phyloP scores from a whole-genome alignment of 768 basidiomycete genomes.

The Pleurotus cornucopiae region DNA sequence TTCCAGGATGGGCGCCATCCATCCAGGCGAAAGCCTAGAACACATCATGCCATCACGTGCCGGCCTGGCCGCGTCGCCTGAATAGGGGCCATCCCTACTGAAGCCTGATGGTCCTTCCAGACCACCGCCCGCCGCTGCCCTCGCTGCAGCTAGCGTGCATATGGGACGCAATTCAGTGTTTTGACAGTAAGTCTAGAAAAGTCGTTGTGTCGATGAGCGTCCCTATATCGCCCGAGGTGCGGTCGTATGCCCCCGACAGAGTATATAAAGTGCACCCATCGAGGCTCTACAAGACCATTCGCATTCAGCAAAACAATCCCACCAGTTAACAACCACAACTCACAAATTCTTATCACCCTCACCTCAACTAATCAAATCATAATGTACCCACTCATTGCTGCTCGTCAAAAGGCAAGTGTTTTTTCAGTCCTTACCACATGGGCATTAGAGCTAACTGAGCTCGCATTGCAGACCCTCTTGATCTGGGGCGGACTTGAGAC shows the following conservation, averaged over 20 bases:
- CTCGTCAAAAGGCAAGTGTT: not conserved
- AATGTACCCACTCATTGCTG: constrained; percentile 4
- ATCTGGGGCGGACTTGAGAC: constrained; percentile 31
- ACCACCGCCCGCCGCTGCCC: not conserved
- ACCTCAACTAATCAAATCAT: not conserved
- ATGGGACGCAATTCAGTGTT: not conserved
- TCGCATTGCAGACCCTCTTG: constrained; percentile 24
- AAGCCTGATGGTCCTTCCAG: not conserved
- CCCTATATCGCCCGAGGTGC: not conserved
- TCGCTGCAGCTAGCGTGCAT: not conserved
- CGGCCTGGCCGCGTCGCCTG: not conserved
- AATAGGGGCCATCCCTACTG: not conserved
- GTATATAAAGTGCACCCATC: constrained; percentile 3
- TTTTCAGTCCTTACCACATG: not conserved
- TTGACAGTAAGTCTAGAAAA: not conserved
- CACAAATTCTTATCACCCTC: constrained; percentile 7
- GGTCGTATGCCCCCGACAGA: not conserved
- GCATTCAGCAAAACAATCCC: not conserved
- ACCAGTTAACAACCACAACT: constrained; percentile 2
- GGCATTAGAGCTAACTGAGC: not conserved
- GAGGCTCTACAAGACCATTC: not conserved
- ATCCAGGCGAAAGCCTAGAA: not conserved
- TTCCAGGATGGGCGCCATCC: not conserved
- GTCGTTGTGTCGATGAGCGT: not conserved
- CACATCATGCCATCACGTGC: not conserved